Evolutionary conservation across 257 asterid genomes (phyloP).

Genomic region (Solanum ahanhuiri): DNA sequence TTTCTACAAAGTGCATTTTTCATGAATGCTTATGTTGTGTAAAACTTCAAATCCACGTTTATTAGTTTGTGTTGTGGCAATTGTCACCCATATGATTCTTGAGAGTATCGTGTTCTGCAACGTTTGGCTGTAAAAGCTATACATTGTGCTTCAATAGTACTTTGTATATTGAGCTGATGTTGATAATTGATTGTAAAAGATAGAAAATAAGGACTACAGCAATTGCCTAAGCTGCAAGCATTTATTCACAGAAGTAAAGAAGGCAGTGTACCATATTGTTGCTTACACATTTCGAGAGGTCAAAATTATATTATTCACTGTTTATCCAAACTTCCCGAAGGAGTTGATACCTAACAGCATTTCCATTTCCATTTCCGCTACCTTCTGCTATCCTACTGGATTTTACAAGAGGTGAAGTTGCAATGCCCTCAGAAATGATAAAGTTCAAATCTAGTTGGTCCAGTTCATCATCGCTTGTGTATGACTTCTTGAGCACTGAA

Average conservation of each 20-base stretch:
- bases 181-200: not conserved
- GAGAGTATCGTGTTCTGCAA: not conserved
- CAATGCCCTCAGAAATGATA: constrained; percentile 4
- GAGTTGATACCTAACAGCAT: constrained; percentile 53
- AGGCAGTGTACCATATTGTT: not conserved
- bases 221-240: not conserved
- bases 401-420: constrained; percentile 39
- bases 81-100: not conserved
- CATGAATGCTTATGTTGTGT: not conserved
- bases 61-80: not conserved
- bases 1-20: not conserved
- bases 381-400: constrained; percentile 30
- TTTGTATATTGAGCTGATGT: not conserved
- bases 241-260: not conserved
- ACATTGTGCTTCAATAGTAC: not conserved
- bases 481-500: constrained; percentile 44
- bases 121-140: not conserved
- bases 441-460: constrained; percentile 64
- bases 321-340: constrained; percentile 56
- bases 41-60: not conserved
- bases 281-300: not conserved
- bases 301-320: constrained; percentile 11
- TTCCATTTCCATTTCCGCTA: constrained; percentile 31
- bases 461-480: constrained; percentile 79
- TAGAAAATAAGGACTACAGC: not conserved